Evolutionary conservation across 1,139 yeast genomes (phyloP).

Genomic region (Debaryomyces nepalensis): DNA sequence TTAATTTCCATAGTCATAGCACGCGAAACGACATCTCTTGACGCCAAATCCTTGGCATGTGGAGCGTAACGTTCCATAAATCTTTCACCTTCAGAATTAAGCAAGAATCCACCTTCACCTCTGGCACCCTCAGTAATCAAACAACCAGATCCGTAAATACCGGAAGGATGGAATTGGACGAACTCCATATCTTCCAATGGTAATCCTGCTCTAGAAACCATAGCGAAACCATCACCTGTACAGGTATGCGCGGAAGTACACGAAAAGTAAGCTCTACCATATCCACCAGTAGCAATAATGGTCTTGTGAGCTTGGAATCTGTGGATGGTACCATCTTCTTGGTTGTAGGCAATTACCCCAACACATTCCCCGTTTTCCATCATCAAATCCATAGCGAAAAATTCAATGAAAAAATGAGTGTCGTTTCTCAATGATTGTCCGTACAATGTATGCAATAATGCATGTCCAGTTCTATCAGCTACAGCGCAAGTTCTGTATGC

Average conservation of each 20-base stretch:
- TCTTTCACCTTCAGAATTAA: slow-evolving; percentile 98
- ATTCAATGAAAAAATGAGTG: slow-evolving; percentile 97
- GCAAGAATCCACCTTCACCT: slow-evolving; percentile 99
- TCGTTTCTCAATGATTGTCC: slow-evolving; percentile 97
- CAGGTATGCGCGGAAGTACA: slow-evolving; percentile 99
- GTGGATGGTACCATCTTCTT: slow-evolving; percentile 98
- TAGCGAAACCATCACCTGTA: slow-evolving; percentile 99
- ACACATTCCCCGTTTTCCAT: slow-evolving; percentile 97
- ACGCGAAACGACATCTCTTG: slow-evolving; percentile 97
- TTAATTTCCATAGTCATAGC: slow-evolving; percentile 98
- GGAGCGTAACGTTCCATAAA: slow-evolving; percentile 99
- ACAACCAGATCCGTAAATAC: slow-evolving; percentile 99
- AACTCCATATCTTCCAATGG: slow-evolving; percentile 98
- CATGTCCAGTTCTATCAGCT: slow-evolving; percentile 99
- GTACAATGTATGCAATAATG: slow-evolving; percentile 90
- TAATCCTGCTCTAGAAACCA: slow-evolving; percentile 98
- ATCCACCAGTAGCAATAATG: slow-evolving; percentile 97
- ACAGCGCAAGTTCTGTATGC: slow-evolving; percentile 99
- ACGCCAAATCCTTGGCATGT: slow-evolving; percentile 96
- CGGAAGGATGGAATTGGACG: slow-evolving; percentile 99
- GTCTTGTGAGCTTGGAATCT: slow-evolving; percentile 97
- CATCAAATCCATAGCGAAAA: slow-evolving; percentile 91
- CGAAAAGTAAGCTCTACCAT: slow-evolving; percentile 97
- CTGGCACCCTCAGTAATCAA: slow-evolving; percentile 98
- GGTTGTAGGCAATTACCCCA: slow-evolving; percentile 96